Evolutionary conservation across 441 rosid species (phyloP), one percentile per base, ranked within the genome.

Genomic region (Pelargonium cotyledonis): DNA sequence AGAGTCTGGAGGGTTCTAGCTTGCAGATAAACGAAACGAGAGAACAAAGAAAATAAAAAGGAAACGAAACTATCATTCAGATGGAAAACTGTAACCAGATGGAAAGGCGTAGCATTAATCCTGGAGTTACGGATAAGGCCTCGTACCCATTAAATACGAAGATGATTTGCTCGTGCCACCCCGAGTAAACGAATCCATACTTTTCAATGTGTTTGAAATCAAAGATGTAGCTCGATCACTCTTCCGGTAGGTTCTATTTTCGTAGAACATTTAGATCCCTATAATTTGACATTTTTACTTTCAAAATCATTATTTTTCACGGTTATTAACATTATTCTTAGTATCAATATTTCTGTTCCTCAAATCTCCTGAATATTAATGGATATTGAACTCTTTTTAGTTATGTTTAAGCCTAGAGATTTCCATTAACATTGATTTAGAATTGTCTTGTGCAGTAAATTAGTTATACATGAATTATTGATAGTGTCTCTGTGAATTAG

Each of bases 1-100:
- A 90, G 88, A 71, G 69, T 70, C 3, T 16, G 38, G 11, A 26
- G 35, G 53, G 64, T 68, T 65, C 64, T 53, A 53, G 77, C 19
- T 71, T 66, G 65, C 46, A 11, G 65, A 65, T 65, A 51, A 71
- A 67, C 23, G 16, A 31, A 31, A 31, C 35, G 35, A 31, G 35
- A 31, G 60, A 51, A 1, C 15, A 11, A 15, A 53, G 60, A 5
- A 49, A 49, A 49, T 14, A 49, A 14, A 47, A 71, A 18, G 64
- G 26, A 49, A 70, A 53, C 53, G 16, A 46, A 29, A 61, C 71
- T 9, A 41, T 67, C 62, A 53, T 15, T 8, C 61, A 53, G 18
- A 53, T 53, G 16, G 3, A 0, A 2, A 6, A 46, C 65, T 70
- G 15, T n/a, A 58, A 65, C 58, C 12, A 10, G 8, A 53, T 5